phyloP scores from a whole-genome alignment of 805 yeast genomes.

The Zygoascus tannicola region DNA sequence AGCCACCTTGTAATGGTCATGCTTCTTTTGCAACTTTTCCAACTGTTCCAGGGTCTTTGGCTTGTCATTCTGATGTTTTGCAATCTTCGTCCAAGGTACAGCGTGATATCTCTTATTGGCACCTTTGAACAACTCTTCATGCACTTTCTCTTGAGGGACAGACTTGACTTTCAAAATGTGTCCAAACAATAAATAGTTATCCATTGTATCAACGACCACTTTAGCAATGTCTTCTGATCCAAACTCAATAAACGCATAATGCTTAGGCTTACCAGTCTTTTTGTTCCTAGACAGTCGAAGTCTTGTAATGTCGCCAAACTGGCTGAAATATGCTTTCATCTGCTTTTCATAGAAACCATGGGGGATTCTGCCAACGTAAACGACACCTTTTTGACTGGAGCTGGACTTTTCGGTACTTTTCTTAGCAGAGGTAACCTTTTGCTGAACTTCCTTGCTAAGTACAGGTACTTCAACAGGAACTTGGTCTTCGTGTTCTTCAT shows the following conservation, averaged over 20 bases:
- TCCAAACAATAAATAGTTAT: constrained; percentile 81
- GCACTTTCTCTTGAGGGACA: constrained; percentile 33
- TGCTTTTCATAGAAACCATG: constrained; percentile 77
- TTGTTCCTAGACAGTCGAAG: constrained; percentile 80
- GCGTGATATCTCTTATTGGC: constrained; percentile 45
- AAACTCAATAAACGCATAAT: constrained; percentile 86
- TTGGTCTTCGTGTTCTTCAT: constrained; percentile 12
- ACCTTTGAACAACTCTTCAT: constrained; percentile 47
- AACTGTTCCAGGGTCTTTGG: constrained; percentile 50
- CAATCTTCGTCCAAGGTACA: constrained; percentile 51
- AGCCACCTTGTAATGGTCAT: constrained; percentile 33
- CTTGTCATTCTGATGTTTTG: constrained; percentile 44
- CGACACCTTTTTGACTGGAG: constrained; percentile 41
- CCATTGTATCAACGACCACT: constrained; percentile 91
- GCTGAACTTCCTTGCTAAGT: background rate
- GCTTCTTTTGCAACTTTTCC: constrained; percentile 43
- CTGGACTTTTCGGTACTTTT: constrained; percentile 7
- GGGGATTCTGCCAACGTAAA: constrained; percentile 89
- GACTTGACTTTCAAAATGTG: constrained; percentile 72
- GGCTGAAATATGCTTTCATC: constrained; percentile 69
- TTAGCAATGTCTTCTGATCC: constrained; percentile 64
- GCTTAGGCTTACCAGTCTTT: constrained; percentile 83
- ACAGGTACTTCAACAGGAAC: background rate
- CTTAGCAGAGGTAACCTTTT: constrained; percentile 2
- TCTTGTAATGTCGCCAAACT: constrained; percentile 79